These are phyloP conservation scores for Zygoascus meyerae DNA, from an alignment of 1,139 yeast genomes.

Conservation along the genomic window DNA sequence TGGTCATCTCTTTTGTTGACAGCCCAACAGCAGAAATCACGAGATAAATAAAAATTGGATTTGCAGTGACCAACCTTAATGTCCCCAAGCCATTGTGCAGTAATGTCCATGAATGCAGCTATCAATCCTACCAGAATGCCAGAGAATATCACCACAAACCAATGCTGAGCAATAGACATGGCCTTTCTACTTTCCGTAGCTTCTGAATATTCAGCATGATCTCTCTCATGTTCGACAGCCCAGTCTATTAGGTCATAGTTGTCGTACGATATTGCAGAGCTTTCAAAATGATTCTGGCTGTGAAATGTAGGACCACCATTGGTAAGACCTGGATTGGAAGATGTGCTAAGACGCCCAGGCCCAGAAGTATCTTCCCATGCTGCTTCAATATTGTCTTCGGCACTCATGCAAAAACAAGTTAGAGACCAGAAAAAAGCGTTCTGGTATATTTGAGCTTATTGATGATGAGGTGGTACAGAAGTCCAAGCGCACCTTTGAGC, in stretches of 20 bases:
- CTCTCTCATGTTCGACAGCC: not conserved
- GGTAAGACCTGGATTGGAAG: too few species aligned
- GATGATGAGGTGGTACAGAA: too few species aligned
- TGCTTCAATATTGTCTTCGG: too few species aligned
- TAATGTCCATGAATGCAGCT: slow-evolving; percentile 55
- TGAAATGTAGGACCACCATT: too few species aligned
- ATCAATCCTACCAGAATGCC: slow-evolving; percentile 55
- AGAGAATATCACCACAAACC: slow-evolving; percentile 54
- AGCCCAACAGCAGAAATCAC: slow-evolving; percentile 37
- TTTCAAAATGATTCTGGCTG: too few species aligned
- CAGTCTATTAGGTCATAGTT: not conserved
- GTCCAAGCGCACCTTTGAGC: too few species aligned
- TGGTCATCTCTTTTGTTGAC: slow-evolving; percentile 25
- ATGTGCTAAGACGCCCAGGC: too few species aligned
- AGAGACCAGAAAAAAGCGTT: too few species aligned
- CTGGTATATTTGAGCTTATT: too few species aligned
- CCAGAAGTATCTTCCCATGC: too few species aligned
- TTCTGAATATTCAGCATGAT: slow-evolving; percentile 2
- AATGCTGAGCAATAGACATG: slow-evolving; percentile 29
- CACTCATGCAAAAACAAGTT: too few species aligned
- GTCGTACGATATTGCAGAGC: too few species aligned
- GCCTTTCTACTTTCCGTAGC: not conserved
- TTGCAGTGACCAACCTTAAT: slow-evolving; percentile 48
- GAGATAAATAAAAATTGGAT: slow-evolving; percentile 34
- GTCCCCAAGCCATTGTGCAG: slow-evolving; percentile 59